Conservation (phyloP, 2,329 filamentous ascomycete species). For the Juglanconis juglandina region DNA sequence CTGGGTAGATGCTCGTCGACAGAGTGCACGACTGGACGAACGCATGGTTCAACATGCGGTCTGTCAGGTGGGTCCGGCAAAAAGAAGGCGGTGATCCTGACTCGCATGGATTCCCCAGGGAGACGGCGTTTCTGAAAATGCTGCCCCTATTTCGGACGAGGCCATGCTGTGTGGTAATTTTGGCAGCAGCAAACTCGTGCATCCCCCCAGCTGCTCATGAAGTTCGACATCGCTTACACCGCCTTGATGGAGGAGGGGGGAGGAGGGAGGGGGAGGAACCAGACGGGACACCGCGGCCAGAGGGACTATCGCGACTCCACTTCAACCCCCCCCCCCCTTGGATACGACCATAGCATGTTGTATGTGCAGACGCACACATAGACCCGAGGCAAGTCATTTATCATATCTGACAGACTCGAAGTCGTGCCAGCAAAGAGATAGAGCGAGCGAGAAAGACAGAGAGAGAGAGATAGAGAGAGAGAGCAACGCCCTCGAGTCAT, state of each 20-base stretch:
- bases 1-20: slow-evolving; percentile 12
- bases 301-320: not conserved
- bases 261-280: no score
- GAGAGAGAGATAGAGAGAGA: not conserved
- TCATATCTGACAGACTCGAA: not conserved
- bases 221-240: no score
- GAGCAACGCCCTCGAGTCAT: no score
- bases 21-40: not conserved
- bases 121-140: not conserved
- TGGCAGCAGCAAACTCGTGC: no score
- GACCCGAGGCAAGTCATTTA: no score
- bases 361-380: not conserved
- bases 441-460: not conserved
- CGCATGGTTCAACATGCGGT: not conserved
- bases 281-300: not conserved
- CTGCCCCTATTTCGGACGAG: no score
- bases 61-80: not conserved
- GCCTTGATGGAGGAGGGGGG: no score
- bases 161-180: no score
- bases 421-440: not conserved
- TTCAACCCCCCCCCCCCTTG: not conserved
- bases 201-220: no score
- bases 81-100: not conserved
- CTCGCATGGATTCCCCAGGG: not conserved
- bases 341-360: not conserved